Percentiles rank a stretch among this genome's conserved stretches.
Evolutionary conservation across 768 basidiomycete species (phyloP).

Genomic region (Mycena vitilis): DNA sequence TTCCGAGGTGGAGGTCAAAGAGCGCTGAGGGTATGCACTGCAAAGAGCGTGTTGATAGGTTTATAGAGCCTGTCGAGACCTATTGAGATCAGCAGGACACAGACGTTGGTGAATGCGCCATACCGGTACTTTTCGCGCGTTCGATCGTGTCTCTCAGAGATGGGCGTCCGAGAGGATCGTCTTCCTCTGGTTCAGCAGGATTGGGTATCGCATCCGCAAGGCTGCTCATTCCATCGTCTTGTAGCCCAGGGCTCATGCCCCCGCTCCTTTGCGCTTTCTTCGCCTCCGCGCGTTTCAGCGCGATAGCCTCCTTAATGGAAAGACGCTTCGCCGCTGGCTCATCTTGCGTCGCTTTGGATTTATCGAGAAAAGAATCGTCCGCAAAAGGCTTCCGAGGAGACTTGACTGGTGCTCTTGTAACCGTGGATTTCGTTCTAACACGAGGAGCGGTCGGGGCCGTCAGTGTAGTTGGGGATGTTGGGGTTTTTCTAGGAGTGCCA

Average conservation of each 20-base stretch:
- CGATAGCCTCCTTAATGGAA: constrained; percentile 83
- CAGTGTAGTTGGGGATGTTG: constrained; percentile 22
- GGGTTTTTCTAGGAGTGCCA: constrained; percentile 38
- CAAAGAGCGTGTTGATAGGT: constrained; percentile 79
- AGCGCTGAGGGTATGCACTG: constrained; percentile 80
- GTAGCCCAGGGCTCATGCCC: constrained; percentile 36
- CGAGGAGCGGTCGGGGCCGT: not conserved
- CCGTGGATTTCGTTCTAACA: constrained; percentile 21
- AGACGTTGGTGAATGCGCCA: constrained; percentile 43
- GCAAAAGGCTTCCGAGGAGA: constrained; percentile 11
- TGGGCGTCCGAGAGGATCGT: constrained; percentile 72
- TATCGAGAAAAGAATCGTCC: constrained; percentile 23
- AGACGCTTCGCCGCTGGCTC: constrained; percentile 32
- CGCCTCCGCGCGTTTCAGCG: constrained; percentile 80
- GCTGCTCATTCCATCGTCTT: constrained; percentile 49
- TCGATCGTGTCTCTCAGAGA: constrained; percentile 82
- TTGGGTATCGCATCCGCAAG: constrained; percentile 64
- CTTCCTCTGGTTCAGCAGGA: constrained; percentile 52
- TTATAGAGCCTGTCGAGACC: constrained; percentile 73
- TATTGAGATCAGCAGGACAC: constrained; percentile 59
- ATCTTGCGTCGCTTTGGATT: constrained; percentile 4
- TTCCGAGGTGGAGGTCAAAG: constrained; percentile 83
- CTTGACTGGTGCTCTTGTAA: constrained; percentile 21
- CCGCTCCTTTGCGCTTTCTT: constrained; percentile 64
- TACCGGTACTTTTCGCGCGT: constrained; percentile 81